These are phyloP conservation scores for Gossypium davidsonii DNA, from an alignment of 441 rosid genomes.

Conservation along the genomic window DNA sequence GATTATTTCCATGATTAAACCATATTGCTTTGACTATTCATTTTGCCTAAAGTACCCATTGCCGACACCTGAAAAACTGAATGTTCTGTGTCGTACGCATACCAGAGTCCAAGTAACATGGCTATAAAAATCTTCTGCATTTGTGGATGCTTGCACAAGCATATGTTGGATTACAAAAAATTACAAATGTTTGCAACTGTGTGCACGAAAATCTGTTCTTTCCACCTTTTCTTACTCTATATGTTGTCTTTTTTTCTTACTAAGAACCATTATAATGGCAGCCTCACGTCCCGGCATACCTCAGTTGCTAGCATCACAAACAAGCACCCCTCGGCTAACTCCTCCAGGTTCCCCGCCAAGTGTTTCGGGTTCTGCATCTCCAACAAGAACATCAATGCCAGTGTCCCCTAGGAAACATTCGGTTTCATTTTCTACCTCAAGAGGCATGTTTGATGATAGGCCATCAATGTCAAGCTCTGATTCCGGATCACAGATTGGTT, in stretches of 20 bases:
- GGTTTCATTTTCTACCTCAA: constrained; percentile 63
- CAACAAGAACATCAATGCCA: constrained; percentile 63
- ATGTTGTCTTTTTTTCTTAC: constrained; percentile 10
- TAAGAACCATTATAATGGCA: constrained; percentile 20
- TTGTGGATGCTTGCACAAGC: neutral
- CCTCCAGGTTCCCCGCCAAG: constrained; percentile 88
- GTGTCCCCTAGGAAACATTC: constrained; percentile 65
- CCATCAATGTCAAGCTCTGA: constrained; percentile 52
- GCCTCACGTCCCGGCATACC: constrained; percentile 45
- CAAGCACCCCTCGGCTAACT: constrained; percentile 63
- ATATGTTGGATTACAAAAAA: neutral
- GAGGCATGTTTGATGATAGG: constrained; percentile 63
- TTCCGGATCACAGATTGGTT: constrained; percentile 61
- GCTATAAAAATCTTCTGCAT: no score
- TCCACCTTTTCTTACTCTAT: neutral
- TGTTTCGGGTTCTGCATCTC: constrained; percentile 64
- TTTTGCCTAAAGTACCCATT: no score
- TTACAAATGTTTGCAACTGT: neutral
- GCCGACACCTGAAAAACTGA: no score
- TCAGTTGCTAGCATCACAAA: constrained; percentile 39
- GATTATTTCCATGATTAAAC: neutral
- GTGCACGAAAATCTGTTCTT: neutral
- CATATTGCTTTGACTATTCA: no score
- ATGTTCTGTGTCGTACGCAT: neutral
- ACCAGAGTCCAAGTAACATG: no score